phyloP scores from a whole-genome alignment of 163 green algal genomes.

The Chlamydomonas reinhardtii region DNA sequence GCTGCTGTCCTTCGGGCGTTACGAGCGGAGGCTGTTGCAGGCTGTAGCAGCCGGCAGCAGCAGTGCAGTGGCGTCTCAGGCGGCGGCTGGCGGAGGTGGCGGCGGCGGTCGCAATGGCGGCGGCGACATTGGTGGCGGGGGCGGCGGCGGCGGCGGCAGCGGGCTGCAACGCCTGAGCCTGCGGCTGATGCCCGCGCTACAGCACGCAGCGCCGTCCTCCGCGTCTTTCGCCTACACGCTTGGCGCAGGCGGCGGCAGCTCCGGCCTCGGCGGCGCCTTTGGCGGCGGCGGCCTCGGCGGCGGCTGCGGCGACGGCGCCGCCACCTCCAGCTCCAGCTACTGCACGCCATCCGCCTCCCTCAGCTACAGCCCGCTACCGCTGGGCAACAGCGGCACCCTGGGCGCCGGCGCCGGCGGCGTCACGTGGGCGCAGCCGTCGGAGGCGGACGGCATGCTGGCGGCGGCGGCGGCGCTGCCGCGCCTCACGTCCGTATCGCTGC shows the following conservation, averaged over 20 bases:
- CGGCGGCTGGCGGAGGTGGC: neutral
- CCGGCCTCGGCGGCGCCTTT: neutral
- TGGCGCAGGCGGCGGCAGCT: neutral
- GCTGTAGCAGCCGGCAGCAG: constrained; percentile 10
- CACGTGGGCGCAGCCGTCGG: constrained; percentile 30
- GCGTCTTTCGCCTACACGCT: neutral
- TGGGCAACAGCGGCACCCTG: neutral
- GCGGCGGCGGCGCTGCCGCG: neutral
- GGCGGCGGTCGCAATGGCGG: neutral
- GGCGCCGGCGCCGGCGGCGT: neutral
- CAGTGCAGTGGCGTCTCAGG: neutral
- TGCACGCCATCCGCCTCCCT: constrained; percentile 11
- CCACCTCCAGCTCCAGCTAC: neutral
- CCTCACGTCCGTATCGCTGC: constrained; percentile 1
- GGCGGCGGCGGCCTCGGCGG: neutral
- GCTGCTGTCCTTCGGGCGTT: neutral
- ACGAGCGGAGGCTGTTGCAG: constrained; percentile 19
- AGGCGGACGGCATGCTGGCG: constrained; percentile 25
- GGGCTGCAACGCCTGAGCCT: constrained; percentile 32
- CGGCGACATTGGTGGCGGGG: neutral
- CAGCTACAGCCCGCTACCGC: constrained; percentile 1
- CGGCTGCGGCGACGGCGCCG: neutral
- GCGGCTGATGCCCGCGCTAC: neutral
- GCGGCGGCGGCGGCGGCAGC: neutral
- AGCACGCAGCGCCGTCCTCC: constrained; percentile 8